Base-by-base conservation (phyloP, 2,329 filamentous ascomycete species). In the Bipolaris zeicola region DNA sequence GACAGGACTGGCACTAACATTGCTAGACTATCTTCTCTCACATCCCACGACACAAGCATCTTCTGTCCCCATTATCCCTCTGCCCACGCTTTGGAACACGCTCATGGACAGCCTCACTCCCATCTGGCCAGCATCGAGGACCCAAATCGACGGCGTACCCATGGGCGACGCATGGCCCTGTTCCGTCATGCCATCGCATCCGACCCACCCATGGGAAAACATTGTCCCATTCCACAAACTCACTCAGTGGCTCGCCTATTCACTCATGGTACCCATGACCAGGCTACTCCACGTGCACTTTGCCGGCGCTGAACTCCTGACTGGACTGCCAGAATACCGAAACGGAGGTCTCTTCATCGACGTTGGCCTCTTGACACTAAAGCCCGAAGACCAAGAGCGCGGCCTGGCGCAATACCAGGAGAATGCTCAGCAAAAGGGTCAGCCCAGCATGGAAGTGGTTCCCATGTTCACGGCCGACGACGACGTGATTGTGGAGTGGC, bases 111-210 rank as follows among this genome's bases (percentile, higher is more conserved):
- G 92, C 6, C 82, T 99, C 8, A 85, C 87, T 3, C 85, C 89
- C 1, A 96, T 98, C 73, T 99, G 95, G 95, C 94, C 95, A 0
- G 79, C 86, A 0, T 91, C 91, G 0, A 87, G 94, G 60, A 96
- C 94, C 0, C 87, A 89, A 61, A 89, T 99, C 65, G 91, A 96
- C 71, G 92, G 92, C 1, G 83, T 91, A 26, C 87, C 92, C 0
- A 86, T 99, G 14, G 95, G 95, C 52, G 95, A 99, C 72, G 94
- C 95, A 22, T 99, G 95, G 95, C 90, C 89, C 0, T 96, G 93
- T 77, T 87, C 85, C 10, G 86, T 88, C 31, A 91, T 98, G 86
- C 92, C 92, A n/a, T 85, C 82, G 18, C 87, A 89, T 75, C 82
- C 88, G 64, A 84, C 84, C 6, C 81, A 87, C 63, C 83, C 87